Conservation (phyloP, 495 filamentous ascomycete genomes). For the Penicillium egyptiacum region DNA sequence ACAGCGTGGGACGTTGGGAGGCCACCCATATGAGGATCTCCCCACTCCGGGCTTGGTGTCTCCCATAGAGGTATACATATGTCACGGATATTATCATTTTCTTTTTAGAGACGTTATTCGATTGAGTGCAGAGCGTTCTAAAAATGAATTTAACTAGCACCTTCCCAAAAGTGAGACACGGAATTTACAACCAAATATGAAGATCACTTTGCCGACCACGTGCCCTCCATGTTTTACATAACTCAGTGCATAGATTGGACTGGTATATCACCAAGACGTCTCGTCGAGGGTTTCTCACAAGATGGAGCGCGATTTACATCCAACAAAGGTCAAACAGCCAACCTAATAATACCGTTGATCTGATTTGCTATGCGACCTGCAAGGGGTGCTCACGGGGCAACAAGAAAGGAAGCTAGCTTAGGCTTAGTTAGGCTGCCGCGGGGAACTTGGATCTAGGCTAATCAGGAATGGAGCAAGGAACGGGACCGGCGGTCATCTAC, state of each 20-base stretch:
- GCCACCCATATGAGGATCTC: conserved; percentile 1
- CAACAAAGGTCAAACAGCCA: conserved; percentile 13
- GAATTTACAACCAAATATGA: not conserved
- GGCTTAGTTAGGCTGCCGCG: conserved; percentile 16
- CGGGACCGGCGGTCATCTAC: not conserved
- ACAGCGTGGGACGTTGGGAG: not conserved
- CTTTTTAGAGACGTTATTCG: not conserved
- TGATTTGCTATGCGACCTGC: conserved; percentile 16
- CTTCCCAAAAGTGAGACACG: not conserved
- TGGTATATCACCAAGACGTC: not conserved
- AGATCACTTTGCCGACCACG: not conserved
- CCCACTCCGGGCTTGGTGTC: conserved; percentile 5
- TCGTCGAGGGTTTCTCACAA: conserved; percentile 18
- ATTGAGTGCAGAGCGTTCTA: not conserved
- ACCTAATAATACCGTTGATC: conserved; percentile 3
- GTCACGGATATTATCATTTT: not conserved
- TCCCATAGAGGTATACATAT: not conserved
- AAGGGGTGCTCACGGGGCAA: conserved; percentile 14
- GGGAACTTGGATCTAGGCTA: conserved; percentile 7
- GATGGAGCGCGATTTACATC: conserved; percentile 14
- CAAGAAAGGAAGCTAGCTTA: not conserved
- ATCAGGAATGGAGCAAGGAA: conserved; percentile 1
- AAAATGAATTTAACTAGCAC: not conserved
- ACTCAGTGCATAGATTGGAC: not conserved
- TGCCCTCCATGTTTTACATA: not conserved